phyloP scores from a whole-genome alignment of 2,329 filamentous ascomycete species.

The Seiridium cupressi region DNA sequence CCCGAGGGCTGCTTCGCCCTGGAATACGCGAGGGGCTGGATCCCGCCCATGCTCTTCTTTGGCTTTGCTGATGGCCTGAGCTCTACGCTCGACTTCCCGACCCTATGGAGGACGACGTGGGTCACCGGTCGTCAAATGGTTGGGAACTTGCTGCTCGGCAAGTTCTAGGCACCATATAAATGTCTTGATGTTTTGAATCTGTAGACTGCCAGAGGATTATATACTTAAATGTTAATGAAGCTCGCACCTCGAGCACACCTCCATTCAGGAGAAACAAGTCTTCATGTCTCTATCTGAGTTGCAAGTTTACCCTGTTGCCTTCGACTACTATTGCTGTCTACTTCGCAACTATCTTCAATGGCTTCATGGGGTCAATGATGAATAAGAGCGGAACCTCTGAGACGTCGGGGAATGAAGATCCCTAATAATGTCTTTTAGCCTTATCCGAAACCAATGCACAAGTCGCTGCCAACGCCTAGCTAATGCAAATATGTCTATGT shows the following conservation, averaged over 20 bases:
- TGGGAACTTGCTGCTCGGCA: slow-evolving; percentile 65
- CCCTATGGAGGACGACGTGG: slow-evolving; percentile 73
- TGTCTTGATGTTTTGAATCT: not conserved
- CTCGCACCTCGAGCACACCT: too few species aligned
- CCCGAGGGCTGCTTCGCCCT: slow-evolving; percentile 74
- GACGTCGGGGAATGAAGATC: not conserved
- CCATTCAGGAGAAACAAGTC: too few species aligned
- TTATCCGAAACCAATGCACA: not conserved
- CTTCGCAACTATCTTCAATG: too few species aligned
- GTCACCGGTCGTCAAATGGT: slow-evolving; percentile 78
- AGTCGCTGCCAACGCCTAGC: slow-evolving; percentile 9
- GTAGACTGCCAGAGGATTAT: not conserved
- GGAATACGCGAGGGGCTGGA: slow-evolving; percentile 85
- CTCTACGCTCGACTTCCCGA: slow-evolving; percentile 82
- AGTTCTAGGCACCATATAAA: slow-evolving; percentile 49
- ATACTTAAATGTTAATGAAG: not conserved
- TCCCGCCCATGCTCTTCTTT: slow-evolving; percentile 89
- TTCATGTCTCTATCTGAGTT: too few species aligned
- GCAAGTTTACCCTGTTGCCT: too few species aligned
- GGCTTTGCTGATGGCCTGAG: slow-evolving; percentile 79
- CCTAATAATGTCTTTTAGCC: not conserved
- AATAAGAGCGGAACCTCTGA: not conserved
- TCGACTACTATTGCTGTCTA: too few species aligned
- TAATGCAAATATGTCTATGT: slow-evolving; percentile 5
- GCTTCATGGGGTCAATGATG: not conserved